Conservation (phyloP, 1,139 yeast genomes). For the Taphrina sp. region DNA sequence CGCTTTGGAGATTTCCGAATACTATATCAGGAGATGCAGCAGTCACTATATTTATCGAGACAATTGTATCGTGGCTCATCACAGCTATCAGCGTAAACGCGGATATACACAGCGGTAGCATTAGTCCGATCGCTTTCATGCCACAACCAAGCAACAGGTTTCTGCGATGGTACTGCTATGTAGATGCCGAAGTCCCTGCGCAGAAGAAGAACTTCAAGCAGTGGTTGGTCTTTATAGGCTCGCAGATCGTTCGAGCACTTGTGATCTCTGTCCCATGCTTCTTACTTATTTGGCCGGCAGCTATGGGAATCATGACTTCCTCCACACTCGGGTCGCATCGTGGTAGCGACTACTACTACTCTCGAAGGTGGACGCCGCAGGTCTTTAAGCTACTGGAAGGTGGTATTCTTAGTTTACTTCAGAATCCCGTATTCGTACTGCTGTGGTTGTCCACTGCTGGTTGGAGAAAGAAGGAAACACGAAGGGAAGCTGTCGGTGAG, state of each 20-base stretch:
- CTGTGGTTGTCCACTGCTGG: conserved; percentile 30
- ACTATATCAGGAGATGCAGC: conserved; percentile 35
- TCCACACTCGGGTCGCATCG: conserved; percentile 9
- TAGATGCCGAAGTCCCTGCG: conserved; percentile 29
- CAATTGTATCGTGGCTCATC: conserved; percentile 30
- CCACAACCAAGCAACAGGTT: conserved; percentile 18
- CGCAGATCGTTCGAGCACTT: conserved; percentile 16
- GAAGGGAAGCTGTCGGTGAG: background rate
- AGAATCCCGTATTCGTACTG: conserved; percentile 25
- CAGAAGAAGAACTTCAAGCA: conserved; percentile 3
- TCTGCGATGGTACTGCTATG: conserved; percentile 24
- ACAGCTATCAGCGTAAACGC: conserved; percentile 21
- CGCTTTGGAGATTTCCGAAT: conserved; percentile 34
- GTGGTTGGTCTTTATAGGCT: conserved; percentile 14
- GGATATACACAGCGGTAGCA: conserved; percentile 29
- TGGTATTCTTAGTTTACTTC: conserved; percentile 28
- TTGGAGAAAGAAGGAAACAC: conserved; percentile 4
- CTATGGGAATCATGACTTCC: conserved; percentile 21
- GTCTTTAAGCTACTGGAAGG: conserved; percentile 33
- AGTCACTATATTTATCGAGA: conserved; percentile 30
- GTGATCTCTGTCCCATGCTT: conserved; percentile 13
- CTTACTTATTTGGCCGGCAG: conserved; percentile 24
- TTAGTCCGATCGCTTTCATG: conserved; percentile 27
- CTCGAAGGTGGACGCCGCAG: conserved; percentile 30
- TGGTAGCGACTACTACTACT: conserved; percentile 27